phyloP scores from a whole-genome alignment of 2,329 filamentous ascomycete species.

The Aspergillus pseudoviridinutans region DNA sequence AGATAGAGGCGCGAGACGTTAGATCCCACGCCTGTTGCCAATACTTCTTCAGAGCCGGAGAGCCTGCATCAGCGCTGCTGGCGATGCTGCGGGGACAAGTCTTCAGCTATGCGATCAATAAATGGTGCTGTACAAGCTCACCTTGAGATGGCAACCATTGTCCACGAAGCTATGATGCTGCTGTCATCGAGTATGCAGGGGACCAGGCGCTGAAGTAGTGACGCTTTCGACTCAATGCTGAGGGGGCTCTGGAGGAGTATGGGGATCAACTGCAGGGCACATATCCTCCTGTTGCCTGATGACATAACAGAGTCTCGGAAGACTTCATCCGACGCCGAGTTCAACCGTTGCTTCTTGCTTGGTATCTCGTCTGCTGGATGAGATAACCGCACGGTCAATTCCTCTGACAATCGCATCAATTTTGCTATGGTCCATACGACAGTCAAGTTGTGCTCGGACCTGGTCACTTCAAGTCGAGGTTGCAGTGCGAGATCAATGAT shows the following conservation, averaged over 20 bases:
- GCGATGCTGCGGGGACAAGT: slow-evolving; percentile 27
- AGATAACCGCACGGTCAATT: slow-evolving; percentile 12
- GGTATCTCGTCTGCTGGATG: slow-evolving; percentile 13
- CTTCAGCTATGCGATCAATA: slow-evolving; percentile 4
- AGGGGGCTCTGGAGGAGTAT: slow-evolving; percentile 49
- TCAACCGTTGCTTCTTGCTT: slow-evolving; percentile 35
- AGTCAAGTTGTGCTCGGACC: slow-evolving; percentile 40
- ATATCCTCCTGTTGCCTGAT: slow-evolving; percentile 39
- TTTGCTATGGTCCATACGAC: slow-evolving; percentile 37
- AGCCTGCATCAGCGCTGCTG: slow-evolving; percentile 30
- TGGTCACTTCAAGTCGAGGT: slow-evolving; percentile 32
- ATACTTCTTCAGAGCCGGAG: slow-evolving; percentile 39
- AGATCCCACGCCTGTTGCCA: slow-evolving; percentile 78
- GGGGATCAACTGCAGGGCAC: slow-evolving; percentile 53
- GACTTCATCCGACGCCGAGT: slow-evolving; percentile 34
- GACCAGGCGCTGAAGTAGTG: slow-evolving; percentile 57
- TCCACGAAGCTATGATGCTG: slow-evolving; percentile 67
- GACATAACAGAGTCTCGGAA: slow-evolving; percentile 34
- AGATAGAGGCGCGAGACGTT: slow-evolving; percentile 65
- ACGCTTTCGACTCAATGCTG: slow-evolving; percentile 50
- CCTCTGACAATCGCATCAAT: slow-evolving; percentile 37
- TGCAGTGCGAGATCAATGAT: slow-evolving; percentile 36
- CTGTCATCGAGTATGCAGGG: slow-evolving; percentile 67
- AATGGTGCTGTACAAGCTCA: slow-evolving; percentile 38
- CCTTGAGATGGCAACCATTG: slow-evolving; percentile 77